Base-by-base conservation (phyloP, 768 basidiomycete species). In the Harrya chromipes region DNA sequence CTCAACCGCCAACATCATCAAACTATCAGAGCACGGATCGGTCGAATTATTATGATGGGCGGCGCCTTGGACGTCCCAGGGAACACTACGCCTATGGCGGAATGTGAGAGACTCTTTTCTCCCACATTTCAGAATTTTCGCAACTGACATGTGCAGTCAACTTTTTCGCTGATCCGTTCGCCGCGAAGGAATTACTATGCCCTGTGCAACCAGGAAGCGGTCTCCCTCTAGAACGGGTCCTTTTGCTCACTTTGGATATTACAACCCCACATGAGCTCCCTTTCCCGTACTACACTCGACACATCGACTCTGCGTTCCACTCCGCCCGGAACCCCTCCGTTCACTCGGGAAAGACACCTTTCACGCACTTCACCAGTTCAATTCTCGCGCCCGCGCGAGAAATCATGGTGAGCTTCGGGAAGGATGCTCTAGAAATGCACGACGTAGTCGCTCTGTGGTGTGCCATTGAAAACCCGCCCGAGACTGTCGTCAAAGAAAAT, bases 401-500 rank as follows among this genome's bases (percentile, higher is more conserved):
- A 53, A 70, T 93, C 43, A 92, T 94, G 86, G 50, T 81, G n/a
- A 59, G 74, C 42, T 92, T 82, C 52, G 91, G 91, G 8, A 83
- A 85, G 53, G 92, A 94, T 62, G 85, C 79, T 5, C 79, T 97
- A 81, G 89, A 94, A 69, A 76, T 94, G 47, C 94, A 97, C 60
- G 94, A 97, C 58, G 87, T 93, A 39, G 83, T 84, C 11, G 88
- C 90, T 3, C 78, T 95, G 14, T 95, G 91, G 90, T 92, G 85
- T 65, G 88, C 90, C 2, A 81, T 90, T 14, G 76, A 77, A 49
- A 83, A 86, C 50, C 84, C 86, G 16, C 84, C 81, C 7, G 67
- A 70, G 37, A 21, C n/a, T 4, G 53, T 58, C 17, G 72, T 67
- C 31, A 47, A 59, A 40, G 60, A 49, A 47, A 38, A 58, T 43